Conservation (phyloP, 2,329 filamentous ascomycete species). For the Sporothrix protearum region DNA sequence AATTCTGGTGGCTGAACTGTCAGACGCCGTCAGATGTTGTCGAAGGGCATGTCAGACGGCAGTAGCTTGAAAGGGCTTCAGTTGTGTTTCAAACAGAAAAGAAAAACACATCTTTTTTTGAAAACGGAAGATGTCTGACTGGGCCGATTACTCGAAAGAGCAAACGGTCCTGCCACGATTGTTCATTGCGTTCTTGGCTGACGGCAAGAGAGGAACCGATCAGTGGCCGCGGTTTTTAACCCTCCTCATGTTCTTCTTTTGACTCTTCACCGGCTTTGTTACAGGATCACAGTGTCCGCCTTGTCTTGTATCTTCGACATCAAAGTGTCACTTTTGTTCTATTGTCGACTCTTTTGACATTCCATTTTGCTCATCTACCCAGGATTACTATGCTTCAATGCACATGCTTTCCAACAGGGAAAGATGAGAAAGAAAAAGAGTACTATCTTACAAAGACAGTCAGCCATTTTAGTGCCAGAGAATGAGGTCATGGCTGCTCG, state of each 20-base stretch:
- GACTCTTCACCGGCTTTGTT: neutral
- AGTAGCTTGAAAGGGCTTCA: neutral
- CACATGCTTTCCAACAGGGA: too few species aligned
- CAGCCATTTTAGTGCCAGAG: neutral
- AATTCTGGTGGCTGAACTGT: neutral
- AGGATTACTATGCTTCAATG: too few species aligned
- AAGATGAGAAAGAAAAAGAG: neutral
- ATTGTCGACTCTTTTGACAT: too few species aligned
- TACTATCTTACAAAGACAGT: neutral
- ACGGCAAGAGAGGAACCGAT: neutral
- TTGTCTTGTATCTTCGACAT: too few species aligned
- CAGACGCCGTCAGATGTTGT: neutral
- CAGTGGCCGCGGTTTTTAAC: neutral
- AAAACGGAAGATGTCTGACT: neutral
- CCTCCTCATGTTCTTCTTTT: too few species aligned
- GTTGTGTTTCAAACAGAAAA: neutral
- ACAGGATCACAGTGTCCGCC: too few species aligned
- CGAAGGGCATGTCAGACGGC: neutral
- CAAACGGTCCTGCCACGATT: neutral
- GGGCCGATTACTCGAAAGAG: neutral
- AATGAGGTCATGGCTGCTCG: conserved; percentile 8
- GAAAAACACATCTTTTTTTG: too few species aligned
- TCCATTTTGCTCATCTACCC: too few species aligned
- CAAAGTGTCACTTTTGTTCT: too few species aligned
- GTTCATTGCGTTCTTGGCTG: neutral